Evolutionary conservation across 2,329 filamentous ascomycete genomes (phyloP), one percentile per base, ranked within the genome.

Genomic region (Pyrenophora graminea): DNA sequence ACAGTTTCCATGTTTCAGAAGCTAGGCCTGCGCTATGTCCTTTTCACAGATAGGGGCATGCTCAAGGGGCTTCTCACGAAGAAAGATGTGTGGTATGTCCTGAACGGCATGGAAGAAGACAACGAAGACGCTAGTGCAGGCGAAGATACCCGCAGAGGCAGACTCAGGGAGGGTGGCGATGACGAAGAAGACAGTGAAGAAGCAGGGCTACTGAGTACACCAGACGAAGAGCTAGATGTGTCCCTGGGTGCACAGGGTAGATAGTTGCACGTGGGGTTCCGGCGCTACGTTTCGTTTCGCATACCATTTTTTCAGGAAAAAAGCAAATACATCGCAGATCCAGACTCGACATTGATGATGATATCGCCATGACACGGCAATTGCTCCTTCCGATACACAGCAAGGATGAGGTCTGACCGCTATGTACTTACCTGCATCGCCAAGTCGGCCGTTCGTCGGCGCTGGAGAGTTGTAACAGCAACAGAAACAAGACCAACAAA

Each of bases 41-140:
- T 97, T 3, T 95, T 97, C 70, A 85, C 85, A 33, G 90, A 97
- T 59, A 83, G 87, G 41, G 94, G 94, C 17, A 83, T 84, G 42
- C 76, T 99, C 33, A 86, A 90, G 71, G 94, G 94, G 0, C 74
- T 99, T 40, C 77, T 97, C 61, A 99, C 94, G 17, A 97, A 97
- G 79, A 99, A 99, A 78, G 94, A 99, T 74, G 87, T 96, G 30
- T 97, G 92, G 90, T 92, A 90, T 72, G 86, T 97, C 33, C 79
- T 97, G 39, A 91, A 96, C 68, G 90, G 67, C 7, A 63, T 67
- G 55, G 69, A 70, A 10, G 69, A 71, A 39, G 70, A 63, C 39
- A 33, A 43, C 15, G 68, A 70, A 40, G 70, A 66, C 17, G 66
- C 57, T 13, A 61, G 59, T 8, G 58, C 56, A 5, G 89, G 62